Percentiles rank a stretch among this genome's conserved stretches.
These are phyloP conservation scores for Amphicarpaea edgeworthii DNA, from an alignment of 306 rosid genomes.

Conservation along the genomic window DNA sequence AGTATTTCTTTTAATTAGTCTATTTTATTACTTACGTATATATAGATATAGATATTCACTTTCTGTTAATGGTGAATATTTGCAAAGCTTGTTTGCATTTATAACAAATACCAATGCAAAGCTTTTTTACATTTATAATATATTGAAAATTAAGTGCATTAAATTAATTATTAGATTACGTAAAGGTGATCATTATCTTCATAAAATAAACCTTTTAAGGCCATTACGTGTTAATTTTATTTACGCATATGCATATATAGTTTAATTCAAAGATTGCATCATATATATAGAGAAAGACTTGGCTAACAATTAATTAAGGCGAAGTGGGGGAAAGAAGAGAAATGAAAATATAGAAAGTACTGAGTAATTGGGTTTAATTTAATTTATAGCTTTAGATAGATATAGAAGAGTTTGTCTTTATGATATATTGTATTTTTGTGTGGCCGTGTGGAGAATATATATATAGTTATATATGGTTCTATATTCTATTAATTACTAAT, in stretches of 20 bases:
- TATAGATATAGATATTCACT: too few species aligned
- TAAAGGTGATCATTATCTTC: too few species aligned
- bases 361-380: neutral
- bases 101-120: too few species aligned
- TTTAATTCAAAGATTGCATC: conserved; percentile 7
- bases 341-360: neutral
- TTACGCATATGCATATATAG: neutral
- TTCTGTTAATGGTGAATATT: too few species aligned
- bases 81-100: too few species aligned
- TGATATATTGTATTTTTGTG: neutral
- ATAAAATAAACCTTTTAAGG: too few species aligned
- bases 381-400: neutral
- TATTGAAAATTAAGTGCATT: too few species aligned
- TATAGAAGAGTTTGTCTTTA: neutral
- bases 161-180: too few species aligned
- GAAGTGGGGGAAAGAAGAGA: too few species aligned
- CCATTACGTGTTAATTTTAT: neutral
- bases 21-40: too few species aligned
- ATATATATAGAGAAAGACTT: neutral
- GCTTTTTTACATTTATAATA: too few species aligned
- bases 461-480: neutral
- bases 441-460: neutral
- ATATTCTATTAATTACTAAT: neutral
- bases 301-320: neutral
- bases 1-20: too few species aligned